These are phyloP conservation scores for Butyriboletus loyo DNA, from an alignment of 768 basidiomycete genomes.

Conservation along the genomic window DNA sequence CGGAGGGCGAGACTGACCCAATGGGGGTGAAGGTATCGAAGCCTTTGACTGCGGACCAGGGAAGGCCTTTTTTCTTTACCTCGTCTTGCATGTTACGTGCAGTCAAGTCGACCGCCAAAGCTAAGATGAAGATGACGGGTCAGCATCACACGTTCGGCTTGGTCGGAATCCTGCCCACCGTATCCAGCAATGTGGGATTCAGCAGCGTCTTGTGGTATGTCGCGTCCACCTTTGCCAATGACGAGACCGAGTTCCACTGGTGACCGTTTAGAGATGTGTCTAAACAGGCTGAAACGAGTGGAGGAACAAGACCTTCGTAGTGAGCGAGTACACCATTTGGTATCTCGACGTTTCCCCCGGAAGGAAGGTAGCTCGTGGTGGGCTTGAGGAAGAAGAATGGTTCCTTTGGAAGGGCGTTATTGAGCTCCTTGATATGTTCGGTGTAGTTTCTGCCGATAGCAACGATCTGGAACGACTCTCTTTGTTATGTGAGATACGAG, in stretches of 20 bases:
- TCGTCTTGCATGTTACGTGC: conserved; percentile 93
- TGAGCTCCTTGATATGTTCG: conserved; percentile 89
- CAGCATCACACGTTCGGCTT: neutral
- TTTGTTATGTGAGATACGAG: neutral
- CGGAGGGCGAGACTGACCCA: conserved; percentile 46
- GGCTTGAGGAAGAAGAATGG: conserved; percentile 99
- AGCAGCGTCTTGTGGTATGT: conserved; percentile 73
- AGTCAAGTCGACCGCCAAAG: conserved; percentile 94
- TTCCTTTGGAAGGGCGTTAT: conserved; percentile 81
- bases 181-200: conserved; percentile 87
- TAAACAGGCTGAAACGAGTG: neutral
- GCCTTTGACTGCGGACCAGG: conserved; percentile 96
- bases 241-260: conserved; percentile 95
- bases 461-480: conserved; percentile 58
- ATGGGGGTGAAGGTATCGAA: conserved; percentile 96
- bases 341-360: conserved; percentile 81
- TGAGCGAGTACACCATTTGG: conserved; percentile 82
- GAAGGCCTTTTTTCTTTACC: conserved; percentile 90
- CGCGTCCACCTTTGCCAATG: conserved; percentile 82
- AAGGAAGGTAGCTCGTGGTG: conserved; percentile 79
- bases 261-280: neutral
- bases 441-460: conserved; percentile 95
- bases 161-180: conserved; percentile 44
- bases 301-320: conserved; percentile 68
- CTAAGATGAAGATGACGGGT: conserved; percentile 38